phyloP scores from a whole-genome alignment of 331 rosid genomes.

The Malus hybrid region DNA sequence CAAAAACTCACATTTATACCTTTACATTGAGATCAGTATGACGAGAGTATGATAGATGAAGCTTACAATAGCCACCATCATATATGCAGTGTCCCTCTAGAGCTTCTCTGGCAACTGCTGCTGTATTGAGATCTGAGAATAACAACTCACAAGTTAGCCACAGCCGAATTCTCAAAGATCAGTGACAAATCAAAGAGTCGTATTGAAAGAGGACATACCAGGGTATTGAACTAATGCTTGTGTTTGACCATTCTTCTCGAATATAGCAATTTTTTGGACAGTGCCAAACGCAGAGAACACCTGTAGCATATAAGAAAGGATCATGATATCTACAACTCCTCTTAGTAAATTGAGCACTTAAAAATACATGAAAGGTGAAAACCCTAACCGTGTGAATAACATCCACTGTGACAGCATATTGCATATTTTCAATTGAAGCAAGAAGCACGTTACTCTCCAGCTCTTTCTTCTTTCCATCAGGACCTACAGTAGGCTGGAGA shows the following conservation, averaged over 20 bases:
- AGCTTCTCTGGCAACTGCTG: slow-evolving; percentile 82
- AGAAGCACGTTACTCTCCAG: slow-evolving; percentile 76
- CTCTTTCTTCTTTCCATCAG: slow-evolving; percentile 74
- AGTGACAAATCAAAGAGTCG: not conserved
- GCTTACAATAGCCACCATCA: slow-evolving; percentile 99
- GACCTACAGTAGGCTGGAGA: slow-evolving; percentile 57
- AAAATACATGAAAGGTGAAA: not conserved
- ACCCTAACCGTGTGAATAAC: slow-evolving; percentile 63
- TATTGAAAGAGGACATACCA: slow-evolving; percentile 36
- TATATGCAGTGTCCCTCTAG: slow-evolving; percentile 94
- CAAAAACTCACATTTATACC: slow-evolving; percentile 70
- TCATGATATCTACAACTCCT: slow-evolving; percentile 2
- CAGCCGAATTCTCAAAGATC: not conserved
- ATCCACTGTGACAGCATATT: slow-evolving; percentile 76
- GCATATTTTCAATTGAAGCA: slow-evolving; percentile 84
- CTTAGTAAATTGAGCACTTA: not conserved
- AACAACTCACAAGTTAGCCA: slow-evolving; percentile 4
- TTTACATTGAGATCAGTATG: slow-evolving; percentile 99
- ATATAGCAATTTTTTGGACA: slow-evolving; percentile 79
- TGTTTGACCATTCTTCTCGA: slow-evolving; percentile 85
- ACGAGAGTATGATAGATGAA: slow-evolving; percentile 99
- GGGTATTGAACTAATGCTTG: slow-evolving; percentile 79
- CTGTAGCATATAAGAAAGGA: slow-evolving; percentile 25
- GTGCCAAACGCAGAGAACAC: slow-evolving; percentile 75
- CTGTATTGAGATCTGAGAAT: slow-evolving; percentile 43